These are phyloP conservation scores for Pisolithus thermaeus DNA, from an alignment of 1,284 basidiomycete genomes.

Conservation along the genomic window DNA sequence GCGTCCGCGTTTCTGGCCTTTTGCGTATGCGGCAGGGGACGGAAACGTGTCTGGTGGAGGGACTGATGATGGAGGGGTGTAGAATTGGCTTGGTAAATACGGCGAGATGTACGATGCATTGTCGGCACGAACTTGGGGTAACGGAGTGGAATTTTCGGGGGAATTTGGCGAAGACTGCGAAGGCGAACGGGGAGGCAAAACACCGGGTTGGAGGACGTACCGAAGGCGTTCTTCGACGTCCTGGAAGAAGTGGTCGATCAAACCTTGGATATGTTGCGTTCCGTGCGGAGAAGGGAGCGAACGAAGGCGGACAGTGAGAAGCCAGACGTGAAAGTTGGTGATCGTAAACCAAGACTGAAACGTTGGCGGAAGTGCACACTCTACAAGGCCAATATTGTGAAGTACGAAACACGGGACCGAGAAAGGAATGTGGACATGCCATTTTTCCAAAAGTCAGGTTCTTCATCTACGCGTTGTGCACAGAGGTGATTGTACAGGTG, in stretches of 20 bases:
- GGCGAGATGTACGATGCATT: constrained; percentile 15
- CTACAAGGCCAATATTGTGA: constrained; percentile 26
- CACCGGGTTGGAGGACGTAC: constrained; percentile 62
- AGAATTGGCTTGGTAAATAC: constrained; percentile 38
- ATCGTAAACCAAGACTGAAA: constrained; percentile 98
- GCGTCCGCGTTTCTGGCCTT: constrained; percentile 35
- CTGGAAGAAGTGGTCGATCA: constrained; percentile 95
- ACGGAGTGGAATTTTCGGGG: constrained; percentile 29
- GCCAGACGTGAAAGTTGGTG: constrained; percentile 90
- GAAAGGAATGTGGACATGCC: constrained; percentile 36
- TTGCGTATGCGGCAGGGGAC: constrained; percentile 17
- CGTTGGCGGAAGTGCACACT: constrained; percentile 84
- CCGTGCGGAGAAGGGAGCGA: constrained; percentile 71
- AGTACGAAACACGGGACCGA: constrained; percentile 3
- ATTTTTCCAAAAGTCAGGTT: constrained; percentile 59
- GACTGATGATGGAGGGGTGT: constrained; percentile 40
- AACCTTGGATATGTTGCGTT: constrained; percentile 65
- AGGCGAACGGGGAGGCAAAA: constrained; percentile 21
- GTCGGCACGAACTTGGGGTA: constrained; percentile 10
- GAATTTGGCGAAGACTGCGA: constrained; percentile 27
- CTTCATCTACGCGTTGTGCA: constrained; percentile 52
- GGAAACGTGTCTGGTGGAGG: constrained; percentile 19
- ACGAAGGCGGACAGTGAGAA: constrained; percentile 85
- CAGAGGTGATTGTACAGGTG: constrained; percentile 56
- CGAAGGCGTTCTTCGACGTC: constrained; percentile 92